phyloP scores from a whole-genome alignment of 768 basidiomycete genomes.

The Tylopilus sp. region DNA sequence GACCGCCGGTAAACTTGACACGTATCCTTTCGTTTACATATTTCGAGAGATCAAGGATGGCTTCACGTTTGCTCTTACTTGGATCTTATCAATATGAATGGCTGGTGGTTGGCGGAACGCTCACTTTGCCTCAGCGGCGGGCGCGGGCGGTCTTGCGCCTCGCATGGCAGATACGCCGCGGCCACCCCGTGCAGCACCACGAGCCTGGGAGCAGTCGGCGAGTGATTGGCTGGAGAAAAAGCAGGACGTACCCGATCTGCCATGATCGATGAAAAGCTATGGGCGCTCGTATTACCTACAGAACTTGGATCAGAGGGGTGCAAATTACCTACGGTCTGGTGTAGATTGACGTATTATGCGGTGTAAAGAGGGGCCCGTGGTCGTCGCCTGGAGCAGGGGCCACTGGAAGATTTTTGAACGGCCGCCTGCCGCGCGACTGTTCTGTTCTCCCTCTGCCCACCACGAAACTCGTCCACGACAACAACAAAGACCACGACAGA shows the following conservation, averaged over 20 bases:
- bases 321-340: slow-evolving; percentile 15
- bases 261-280: slow-evolving; percentile 18
- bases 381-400: slow-evolving; percentile 2
- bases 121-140: slow-evolving; percentile 26
- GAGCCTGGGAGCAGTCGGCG: slow-evolving; percentile 45
- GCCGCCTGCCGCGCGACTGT: slow-evolving; percentile 34
- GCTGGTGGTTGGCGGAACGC: slow-evolving; percentile 5
- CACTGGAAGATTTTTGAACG: slow-evolving; percentile 30
- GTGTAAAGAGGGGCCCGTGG: no score
- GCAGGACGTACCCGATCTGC: slow-evolving; percentile 30
- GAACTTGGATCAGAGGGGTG: neutral
- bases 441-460: slow-evolving; percentile 27
- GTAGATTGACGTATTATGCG: slow-evolving; percentile 19
- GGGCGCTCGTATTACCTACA: slow-evolving; percentile 15
- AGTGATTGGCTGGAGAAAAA: neutral
- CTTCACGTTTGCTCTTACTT: slow-evolving; percentile 67
- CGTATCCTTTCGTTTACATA: slow-evolving; percentile 90
- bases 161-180: slow-evolving; percentile 37
- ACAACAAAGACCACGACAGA: neutral
- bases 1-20: slow-evolving; percentile 97
- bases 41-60: slow-evolving; percentile 92
- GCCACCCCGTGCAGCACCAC: slow-evolving; percentile 51
- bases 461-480: no score
- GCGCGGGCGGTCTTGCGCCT: slow-evolving; percentile 16
- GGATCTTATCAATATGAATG: slow-evolving; percentile 29